phyloP scores from a whole-genome alignment of 768 basidiomycete species.

The Trichaptum fuscoviolaceum region DNA sequence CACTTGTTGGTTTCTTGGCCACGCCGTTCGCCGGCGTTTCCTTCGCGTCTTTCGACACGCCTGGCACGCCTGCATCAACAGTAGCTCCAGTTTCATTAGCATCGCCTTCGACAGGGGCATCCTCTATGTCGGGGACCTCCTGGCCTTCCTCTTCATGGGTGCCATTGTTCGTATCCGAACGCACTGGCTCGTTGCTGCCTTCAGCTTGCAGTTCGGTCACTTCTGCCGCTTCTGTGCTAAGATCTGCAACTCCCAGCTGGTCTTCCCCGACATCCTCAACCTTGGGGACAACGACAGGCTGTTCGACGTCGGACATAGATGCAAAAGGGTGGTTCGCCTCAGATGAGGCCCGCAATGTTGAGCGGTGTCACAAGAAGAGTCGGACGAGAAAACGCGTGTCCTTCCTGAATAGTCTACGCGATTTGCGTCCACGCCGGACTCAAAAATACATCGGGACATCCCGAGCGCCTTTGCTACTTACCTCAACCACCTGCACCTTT shows the following conservation, averaged over 20 bases:
- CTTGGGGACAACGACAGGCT: not conserved
- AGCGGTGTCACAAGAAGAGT: not conserved
- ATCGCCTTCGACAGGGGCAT: not conserved
- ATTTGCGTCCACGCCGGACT: not conserved
- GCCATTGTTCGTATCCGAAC: not conserved
- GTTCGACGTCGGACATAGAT: conserved; percentile 2
- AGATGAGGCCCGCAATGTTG: not conserved
- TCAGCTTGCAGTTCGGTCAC: not conserved
- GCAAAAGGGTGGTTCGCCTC: not conserved
- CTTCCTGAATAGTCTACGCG: not conserved
- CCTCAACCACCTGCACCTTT: not conserved
- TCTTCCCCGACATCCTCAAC: not conserved
- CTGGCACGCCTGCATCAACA: not conserved
- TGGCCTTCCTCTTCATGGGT: not conserved
- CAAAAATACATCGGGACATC: not conserved
- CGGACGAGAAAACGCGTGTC: conserved; percentile 1
- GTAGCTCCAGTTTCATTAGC: not conserved
- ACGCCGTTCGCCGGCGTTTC: not conserved
- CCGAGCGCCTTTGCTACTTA: not conserved
- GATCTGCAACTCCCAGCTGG: not conserved
- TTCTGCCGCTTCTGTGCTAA: not conserved
- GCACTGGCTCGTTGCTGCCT: not conserved
- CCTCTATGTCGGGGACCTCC: not conserved
- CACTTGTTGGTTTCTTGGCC: not conserved
- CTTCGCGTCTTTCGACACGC: not conserved